These are phyloP conservation scores for Ligustrum vulgare DNA, from an alignment of 257 asterid species.

Conservation along the genomic window DNA sequence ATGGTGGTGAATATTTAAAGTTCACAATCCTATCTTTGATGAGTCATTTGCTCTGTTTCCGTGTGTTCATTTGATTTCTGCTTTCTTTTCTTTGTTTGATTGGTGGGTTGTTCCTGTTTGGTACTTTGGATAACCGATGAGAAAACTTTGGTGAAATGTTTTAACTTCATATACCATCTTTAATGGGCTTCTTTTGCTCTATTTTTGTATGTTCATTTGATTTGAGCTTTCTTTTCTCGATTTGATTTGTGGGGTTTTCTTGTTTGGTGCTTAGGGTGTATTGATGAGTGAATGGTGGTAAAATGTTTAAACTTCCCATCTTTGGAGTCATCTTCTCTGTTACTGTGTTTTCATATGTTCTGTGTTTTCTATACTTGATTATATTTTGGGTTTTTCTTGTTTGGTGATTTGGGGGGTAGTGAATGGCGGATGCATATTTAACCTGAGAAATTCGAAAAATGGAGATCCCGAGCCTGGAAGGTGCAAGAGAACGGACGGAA, in stretches of 20 bases:
- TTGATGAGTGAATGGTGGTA: constrained; percentile 2
- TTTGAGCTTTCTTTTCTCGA: neutral
- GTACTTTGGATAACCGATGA: neutral
- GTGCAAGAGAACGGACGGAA: constrained; percentile 89
- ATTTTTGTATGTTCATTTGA: no score
- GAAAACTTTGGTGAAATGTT: neutral
- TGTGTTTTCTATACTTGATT: neutral
- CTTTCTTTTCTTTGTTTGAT: neutral
- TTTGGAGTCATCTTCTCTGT: neutral
- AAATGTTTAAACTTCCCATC: neutral
- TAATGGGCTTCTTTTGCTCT: no score
- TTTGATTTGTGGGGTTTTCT: neutral
- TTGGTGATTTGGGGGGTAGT: constrained; percentile 14
- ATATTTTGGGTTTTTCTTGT: constrained; percentile 3
- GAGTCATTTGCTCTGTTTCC: no score
- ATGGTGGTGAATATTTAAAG: no score
- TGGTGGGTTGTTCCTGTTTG: neutral
- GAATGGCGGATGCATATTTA: constrained; percentile 31
- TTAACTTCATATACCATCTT: neutral
- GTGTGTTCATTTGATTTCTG: neutral
- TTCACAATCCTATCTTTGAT: no score
- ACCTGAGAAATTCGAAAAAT: constrained; percentile 33
- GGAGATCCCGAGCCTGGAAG: constrained; percentile 85
- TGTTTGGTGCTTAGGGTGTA: neutral
- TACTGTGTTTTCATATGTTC: neutral